Base-by-base conservation (phyloP, 257 asterid genomes). In the Echium plantagineum region DNA sequence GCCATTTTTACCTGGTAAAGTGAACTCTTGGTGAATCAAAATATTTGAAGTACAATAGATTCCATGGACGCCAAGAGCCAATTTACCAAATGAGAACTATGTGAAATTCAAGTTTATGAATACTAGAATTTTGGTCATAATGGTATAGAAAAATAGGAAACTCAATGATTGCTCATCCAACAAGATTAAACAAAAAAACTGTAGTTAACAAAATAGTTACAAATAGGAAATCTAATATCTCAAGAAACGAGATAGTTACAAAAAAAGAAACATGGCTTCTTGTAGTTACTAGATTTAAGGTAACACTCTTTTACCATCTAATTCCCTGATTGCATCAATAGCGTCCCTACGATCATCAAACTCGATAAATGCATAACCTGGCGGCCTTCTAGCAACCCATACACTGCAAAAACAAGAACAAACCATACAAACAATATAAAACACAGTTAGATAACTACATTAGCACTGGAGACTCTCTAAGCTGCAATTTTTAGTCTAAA, bases 341-440 rank as follows among this genome's bases (percentile, higher is more conserved):
- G 87, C 91, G 70, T 78, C 85, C 69, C 83, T 70, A 18, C 69
- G 75, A 63, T 80, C 85, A 67, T 78, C 82, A 63, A 80, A 81
- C 74, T 78, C 87, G 22, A 83, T 38, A 61, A 83, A 83, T 19
- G 90, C 90, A 76, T 80, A 83, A 58, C 90, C 90, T 7, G 87
- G 90, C 3, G 87, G 87, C 61, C 87, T 74, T 64, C 87, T 71
- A 18, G 87, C 87, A 56, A 83, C 90, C 90, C 90, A 83, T 7
- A 80, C 90, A 58, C 90, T 83, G 75, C 63, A 59, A 35, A 35
- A 35, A 35, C 46, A 35, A 4, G 46, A 35, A 35, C 46, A 35
- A 35, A 1, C 46, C 46, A 35, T 35, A 35, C 13, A 7, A 35
- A 35, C 10, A 35, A 35, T 35, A 35, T 35, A 35, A n/a, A 35